A percentile compares a stretch with the other conserved stretches of the same genome.
These are phyloP conservation scores for Dactylellina leptospora DNA, from an alignment of 2,329 filamentous ascomycete genomes.

Conservation along the genomic window DNA sequence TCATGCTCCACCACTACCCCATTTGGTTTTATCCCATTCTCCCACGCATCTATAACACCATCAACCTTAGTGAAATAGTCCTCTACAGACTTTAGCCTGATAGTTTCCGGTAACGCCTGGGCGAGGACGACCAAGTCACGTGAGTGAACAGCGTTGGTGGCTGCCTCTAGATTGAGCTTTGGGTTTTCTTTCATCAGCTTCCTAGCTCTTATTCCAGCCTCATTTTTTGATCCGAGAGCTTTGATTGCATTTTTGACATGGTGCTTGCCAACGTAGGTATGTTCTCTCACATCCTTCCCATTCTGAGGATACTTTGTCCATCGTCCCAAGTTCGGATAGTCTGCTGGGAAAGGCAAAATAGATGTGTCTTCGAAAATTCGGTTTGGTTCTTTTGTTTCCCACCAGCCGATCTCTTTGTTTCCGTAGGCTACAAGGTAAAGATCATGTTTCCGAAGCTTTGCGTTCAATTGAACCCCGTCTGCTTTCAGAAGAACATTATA, in stretches of 20 bases:
- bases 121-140: neutral
- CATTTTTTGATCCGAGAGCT: neutral
- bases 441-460: neutral
- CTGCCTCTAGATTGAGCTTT: neutral
- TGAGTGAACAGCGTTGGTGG: neutral
- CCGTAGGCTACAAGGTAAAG: neutral
- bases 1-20: neutral
- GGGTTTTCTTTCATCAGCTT: neutral
- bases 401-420: neutral
- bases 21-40: neutral
- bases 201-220: neutral
- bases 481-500: neutral
- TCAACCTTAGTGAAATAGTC: neutral
- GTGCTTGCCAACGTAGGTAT: neutral
- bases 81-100: neutral
- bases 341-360: neutral
- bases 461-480: neutral
- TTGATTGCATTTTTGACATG: neutral
- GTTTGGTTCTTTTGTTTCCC: neutral
- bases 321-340: neutral
- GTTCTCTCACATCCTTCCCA: neutral
- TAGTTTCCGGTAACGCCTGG: constrained; percentile 1
- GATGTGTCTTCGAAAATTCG: neutral
- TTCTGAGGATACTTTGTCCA: neutral
- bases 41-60: neutral